Conservation (phyloP, 2,329 filamentous ascomycete genomes). For the Neonectria hederae region DNA sequence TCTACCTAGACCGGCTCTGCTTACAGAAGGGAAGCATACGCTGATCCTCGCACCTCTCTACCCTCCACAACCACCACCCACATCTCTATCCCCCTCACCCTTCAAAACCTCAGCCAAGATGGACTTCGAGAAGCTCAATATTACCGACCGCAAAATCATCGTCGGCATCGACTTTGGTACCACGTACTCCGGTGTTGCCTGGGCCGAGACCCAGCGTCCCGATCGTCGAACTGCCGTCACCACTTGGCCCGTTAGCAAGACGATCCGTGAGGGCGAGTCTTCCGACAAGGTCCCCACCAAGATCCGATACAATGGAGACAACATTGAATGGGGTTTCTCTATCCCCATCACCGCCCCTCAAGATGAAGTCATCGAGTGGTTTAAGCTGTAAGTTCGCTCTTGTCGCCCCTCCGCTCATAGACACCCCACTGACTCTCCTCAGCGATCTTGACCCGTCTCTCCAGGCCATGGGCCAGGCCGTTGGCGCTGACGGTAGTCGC, state of each 20-base stretch:
- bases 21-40: not conserved
- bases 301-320: constrained; percentile 50
- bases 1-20: not conserved
- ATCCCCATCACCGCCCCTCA: constrained; percentile 52
- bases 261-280: constrained; percentile 47
- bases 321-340: constrained; percentile 57
- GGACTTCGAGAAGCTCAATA: constrained; percentile 50
- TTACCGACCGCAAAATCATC: constrained; percentile 53
- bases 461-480: constrained; percentile 44
- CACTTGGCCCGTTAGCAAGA: constrained; percentile 54
- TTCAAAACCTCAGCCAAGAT: constrained; percentile 32
- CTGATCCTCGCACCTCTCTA: not conserved
- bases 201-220: constrained; percentile 53
- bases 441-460: constrained; percentile 52
- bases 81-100: not conserved
- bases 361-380: constrained; percentile 55
- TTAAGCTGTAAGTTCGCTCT: constrained; percentile 55
- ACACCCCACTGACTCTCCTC: constrained; percentile 15
- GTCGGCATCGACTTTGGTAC: constrained; percentile 64
- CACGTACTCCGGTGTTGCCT: constrained; percentile 62
- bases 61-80: not conserved
- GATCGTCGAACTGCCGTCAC: constrained; percentile 50
- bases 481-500: constrained; percentile 39
- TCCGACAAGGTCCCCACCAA: constrained; percentile 59
- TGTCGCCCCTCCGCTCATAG: not conserved